Evolutionary conservation across 192 early-diverging fungal genomes (phyloP), one percentile per base, ranked within the genome.

Genomic region (Neocallimastix lanati): DNA sequence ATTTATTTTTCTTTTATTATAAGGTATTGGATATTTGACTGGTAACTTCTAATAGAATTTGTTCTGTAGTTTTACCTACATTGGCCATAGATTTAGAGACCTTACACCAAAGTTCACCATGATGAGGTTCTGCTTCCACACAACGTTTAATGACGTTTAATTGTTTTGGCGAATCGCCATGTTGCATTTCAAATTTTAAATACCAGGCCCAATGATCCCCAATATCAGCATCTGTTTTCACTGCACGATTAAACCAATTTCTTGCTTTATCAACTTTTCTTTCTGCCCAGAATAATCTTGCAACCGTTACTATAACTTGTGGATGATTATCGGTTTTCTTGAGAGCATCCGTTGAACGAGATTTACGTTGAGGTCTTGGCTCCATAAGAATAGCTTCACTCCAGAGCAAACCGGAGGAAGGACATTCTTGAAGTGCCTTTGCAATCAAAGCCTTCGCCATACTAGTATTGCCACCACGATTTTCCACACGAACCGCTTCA

Each of bases 151-250:
- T 85, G 28, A 98, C 82, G 12, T 88, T 81, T 21, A 83, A 29
- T 80, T 85, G 84, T 77, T 87, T 82, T 79, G 87, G 85, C 27
- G 82, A 81, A 37, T 85, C 87, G 9, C 95, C 95, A 82, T 95
- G 92, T 79, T 91, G 87, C 29, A 85, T 78, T 85, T 99, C 98
- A 87, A 99, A 98, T 77, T 93, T 91, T 78, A 93, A 90, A 88
- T 92, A 95, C 95, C 95, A 99, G 16, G 94, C 96, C 93, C 94
- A 99, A 2, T 92, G 87, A 82, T 99, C 98, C 12, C 98, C 98
- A 11, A 90, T 84, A 83, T 98, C 94, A 3, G 93, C 87, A 81
- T 98, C 93, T 9, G 90, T 91, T 76, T 91, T 90, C 11, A 91
- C 86, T 1, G 96, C 94, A 28, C 94, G 89, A 78, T 86, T 82